Conservation (phyloP, 306 rosid species). For the Alnus rubra region DNA sequence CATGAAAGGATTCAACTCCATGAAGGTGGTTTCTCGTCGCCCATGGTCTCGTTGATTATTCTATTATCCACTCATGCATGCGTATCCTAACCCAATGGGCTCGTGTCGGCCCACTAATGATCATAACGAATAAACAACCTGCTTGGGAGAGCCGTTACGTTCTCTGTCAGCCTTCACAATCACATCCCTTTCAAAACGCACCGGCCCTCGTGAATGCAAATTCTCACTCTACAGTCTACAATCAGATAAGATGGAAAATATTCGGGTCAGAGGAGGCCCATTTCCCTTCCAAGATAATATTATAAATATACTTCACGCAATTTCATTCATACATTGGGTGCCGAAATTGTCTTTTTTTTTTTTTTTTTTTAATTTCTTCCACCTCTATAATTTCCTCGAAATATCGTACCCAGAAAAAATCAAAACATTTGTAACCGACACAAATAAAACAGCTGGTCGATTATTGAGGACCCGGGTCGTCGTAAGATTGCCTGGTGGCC, state of each 20-base stretch:
- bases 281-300: background rate
- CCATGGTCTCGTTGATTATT: too few relatives aligned
- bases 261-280: constrained; percentile 26
- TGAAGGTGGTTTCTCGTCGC: too few relatives aligned
- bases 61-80: background rate
- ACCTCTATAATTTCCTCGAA: background rate
- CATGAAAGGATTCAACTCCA: too few relatives aligned
- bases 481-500: constrained; percentile 19
- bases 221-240: constrained; percentile 7
- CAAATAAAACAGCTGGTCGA: background rate
- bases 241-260: constrained; percentile 38
- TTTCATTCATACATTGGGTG: too few relatives aligned
- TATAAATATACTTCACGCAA: too few relatives aligned
- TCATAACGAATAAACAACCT: background rate
- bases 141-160: background rate
- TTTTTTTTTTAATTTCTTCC: background rate
- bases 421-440: background rate
- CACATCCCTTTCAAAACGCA: constrained; percentile 35
- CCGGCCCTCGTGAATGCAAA: constrained; percentile 36
- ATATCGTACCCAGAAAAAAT: background rate
- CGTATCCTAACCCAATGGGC: background rate
- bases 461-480: background rate
- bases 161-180: background rate
- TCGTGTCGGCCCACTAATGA: background rate
- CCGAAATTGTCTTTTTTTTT: background rate